These are phyloP conservation scores for Rhynchosporium secalis DNA, from an alignment of 2,329 filamentous ascomycete species.

Conservation along the genomic window DNA sequence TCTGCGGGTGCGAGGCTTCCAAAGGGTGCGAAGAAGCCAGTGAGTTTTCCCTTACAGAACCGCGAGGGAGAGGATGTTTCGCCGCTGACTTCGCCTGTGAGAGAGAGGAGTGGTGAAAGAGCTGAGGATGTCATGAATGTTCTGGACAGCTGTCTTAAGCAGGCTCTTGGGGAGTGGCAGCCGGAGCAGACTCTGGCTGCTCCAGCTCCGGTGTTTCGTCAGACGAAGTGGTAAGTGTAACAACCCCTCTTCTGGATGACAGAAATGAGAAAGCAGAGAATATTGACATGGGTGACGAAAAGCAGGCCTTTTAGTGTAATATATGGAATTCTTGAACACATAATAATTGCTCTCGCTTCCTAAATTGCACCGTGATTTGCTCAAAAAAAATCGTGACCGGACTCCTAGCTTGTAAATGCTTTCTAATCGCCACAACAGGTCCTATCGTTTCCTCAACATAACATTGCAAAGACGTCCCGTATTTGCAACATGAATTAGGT, in stretches of 20 bases:
- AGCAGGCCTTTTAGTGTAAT: not conserved
- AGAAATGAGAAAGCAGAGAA: not conserved
- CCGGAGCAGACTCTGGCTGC: too few species aligned
- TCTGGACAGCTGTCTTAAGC: not conserved
- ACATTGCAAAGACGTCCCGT: not conserved
- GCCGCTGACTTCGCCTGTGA: not conserved
- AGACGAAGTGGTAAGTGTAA: not conserved
- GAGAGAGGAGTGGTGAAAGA: too few species aligned
- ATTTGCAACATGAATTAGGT: conserved; percentile 6
- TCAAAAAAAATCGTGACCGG: not conserved
- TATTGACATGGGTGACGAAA: not conserved
- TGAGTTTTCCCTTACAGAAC: too few species aligned
- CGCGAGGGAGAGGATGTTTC: not conserved
- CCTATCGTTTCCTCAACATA: not conserved
- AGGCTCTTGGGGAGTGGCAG: not conserved
- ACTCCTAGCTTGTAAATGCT: conserved; percentile 2
- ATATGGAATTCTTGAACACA: conserved; percentile 11
- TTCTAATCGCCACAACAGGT: not conserved
- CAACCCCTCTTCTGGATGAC: not conserved
- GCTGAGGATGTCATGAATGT: not conserved
- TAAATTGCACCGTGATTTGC: not conserved
- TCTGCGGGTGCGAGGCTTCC: too few species aligned
- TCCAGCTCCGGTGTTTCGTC: not conserved
- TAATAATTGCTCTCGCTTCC: not conserved
- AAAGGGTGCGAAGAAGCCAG: too few species aligned